Conservation (phyloP, 805 yeast species). For the Kazachstania africana region DNA sequence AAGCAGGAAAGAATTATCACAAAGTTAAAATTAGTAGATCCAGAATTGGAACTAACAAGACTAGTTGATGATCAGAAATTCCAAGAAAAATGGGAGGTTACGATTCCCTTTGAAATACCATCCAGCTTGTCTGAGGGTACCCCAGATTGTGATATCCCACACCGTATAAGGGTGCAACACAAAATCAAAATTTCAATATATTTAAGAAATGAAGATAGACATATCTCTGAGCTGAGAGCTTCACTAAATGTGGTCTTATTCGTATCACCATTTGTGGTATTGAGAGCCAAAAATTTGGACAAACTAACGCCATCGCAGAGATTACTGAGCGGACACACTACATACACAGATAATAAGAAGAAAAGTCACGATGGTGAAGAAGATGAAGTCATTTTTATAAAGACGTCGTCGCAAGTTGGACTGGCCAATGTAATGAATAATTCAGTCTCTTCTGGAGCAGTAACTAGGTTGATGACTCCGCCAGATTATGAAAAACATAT, state of each 20-base stretch:
- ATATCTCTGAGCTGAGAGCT: conserved; percentile 84
- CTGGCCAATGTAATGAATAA: conserved; percentile 4
- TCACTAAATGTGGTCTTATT: conserved; percentile 72
- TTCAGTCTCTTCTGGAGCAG: conserved; percentile 5
- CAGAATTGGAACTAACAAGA: conserved; percentile 14
- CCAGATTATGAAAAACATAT: conserved; percentile 76
- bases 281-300: conserved; percentile 14
- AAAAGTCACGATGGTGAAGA: conserved; percentile 17
- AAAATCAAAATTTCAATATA: conserved; percentile 75
- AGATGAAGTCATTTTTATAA: conserved; percentile 31
- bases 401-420: conserved; percentile 23
- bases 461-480: conserved; percentile 55
- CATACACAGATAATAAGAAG: neutral
- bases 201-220: conserved; percentile 81
- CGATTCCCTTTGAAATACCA: conserved; percentile 52
- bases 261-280: conserved; percentile 78
- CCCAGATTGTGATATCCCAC: conserved; percentile 70
- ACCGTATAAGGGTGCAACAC: conserved; percentile 73
- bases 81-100: conserved; percentile 67
- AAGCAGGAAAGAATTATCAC: conserved; percentile 52
- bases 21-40: conserved; percentile 37
- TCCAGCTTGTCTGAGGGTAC: conserved; percentile 63
- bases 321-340: conserved; percentile 7
- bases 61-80: conserved; percentile 16
- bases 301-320: conserved; percentile 2